phyloP scores from a whole-genome alignment of 2,329 filamentous ascomycete species.

The Cladosporium halotolerans region DNA sequence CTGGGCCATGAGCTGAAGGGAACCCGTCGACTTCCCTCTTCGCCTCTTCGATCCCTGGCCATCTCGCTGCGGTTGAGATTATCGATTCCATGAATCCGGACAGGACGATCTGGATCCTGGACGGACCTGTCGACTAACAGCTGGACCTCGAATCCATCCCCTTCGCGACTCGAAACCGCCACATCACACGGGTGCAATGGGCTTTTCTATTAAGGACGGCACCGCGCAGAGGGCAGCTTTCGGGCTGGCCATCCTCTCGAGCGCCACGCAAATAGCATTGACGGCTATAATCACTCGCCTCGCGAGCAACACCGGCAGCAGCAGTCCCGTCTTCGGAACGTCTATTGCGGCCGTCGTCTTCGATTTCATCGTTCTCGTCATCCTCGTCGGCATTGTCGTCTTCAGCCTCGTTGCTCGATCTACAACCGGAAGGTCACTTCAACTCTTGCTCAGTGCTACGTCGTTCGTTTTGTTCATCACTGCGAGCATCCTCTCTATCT shows the following conservation, averaged over 20 bases:
- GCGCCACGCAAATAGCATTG: constrained; percentile 15
- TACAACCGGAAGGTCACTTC: constrained; percentile 13
- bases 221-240: constrained; percentile 2
- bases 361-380: constrained; percentile 18
- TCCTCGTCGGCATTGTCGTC: constrained; percentile 14
- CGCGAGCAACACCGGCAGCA: constrained; percentile 13
- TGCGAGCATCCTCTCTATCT: constrained; percentile 19
- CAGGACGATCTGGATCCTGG: constrained; percentile 5
- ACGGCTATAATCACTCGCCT: constrained; percentile 17
- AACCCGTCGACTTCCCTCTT: background rate
- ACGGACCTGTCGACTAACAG: constrained; percentile 3
- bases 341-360: constrained; percentile 18
- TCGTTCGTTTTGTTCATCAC: constrained; percentile 14
- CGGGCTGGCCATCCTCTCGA: constrained; percentile 15
- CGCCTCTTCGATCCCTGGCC: background rate
- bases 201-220: constrained; percentile 7
- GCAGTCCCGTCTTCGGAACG: constrained; percentile 12
- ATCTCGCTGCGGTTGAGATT: constrained; percentile 11
- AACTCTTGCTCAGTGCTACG: constrained; percentile 8
- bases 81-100: constrained; percentile 10
- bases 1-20: background rate
- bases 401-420: constrained; percentile 13
- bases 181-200: constrained; percentile 1
- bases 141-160: background rate
- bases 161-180: background rate